Conservation (phyloP, 1,284 basidiomycete genomes). For the Moniliella sp. region DNA sequence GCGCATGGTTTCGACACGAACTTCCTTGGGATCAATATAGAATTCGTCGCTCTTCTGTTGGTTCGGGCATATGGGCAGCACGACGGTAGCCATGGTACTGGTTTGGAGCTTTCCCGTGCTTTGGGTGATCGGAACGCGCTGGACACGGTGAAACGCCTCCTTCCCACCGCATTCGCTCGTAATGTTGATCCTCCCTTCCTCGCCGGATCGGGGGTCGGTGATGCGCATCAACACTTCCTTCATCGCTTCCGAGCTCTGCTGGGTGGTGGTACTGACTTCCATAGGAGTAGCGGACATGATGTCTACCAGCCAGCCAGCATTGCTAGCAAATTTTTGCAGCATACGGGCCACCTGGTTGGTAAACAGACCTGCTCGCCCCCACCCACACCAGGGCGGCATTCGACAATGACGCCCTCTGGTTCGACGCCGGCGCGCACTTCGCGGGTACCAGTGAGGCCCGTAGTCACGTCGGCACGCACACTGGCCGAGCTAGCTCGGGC, state of each 20-base stretch:
- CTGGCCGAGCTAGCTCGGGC: too few relatives aligned
- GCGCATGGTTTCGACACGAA: conserved; percentile 78
- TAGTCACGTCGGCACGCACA: too few relatives aligned
- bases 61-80: conserved; percentile 14
- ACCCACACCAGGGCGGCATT: conserved; percentile 77
- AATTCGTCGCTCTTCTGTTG: conserved; percentile 36
- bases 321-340: conserved; percentile 45
- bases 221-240: conserved; percentile 67
- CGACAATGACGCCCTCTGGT: conserved; percentile 39
- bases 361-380: conserved; percentile 72
- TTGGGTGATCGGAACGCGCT: conserved; percentile 76
- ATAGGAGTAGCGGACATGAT: conserved; percentile 15
- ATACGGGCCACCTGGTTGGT: conserved; percentile 57
- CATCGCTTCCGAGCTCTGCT: conserved; percentile 43
- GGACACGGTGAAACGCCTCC: conserved; percentile 81
- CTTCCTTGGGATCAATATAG: conserved; percentile 54
- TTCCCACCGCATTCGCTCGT: conserved; percentile 7
- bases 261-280: conserved; percentile 11
- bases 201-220: conserved; percentile 46
- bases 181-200: conserved; percentile 1
- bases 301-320: conserved; percentile 12
- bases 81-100: conserved; percentile 57
- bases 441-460: too few relatives aligned
- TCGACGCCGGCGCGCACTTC: too few relatives aligned
- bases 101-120: conserved; percentile 69